Base-by-base conservation (phyloP, 2,329 filamentous ascomycete genomes). In the Xylariomycetidae sp. region DNA sequence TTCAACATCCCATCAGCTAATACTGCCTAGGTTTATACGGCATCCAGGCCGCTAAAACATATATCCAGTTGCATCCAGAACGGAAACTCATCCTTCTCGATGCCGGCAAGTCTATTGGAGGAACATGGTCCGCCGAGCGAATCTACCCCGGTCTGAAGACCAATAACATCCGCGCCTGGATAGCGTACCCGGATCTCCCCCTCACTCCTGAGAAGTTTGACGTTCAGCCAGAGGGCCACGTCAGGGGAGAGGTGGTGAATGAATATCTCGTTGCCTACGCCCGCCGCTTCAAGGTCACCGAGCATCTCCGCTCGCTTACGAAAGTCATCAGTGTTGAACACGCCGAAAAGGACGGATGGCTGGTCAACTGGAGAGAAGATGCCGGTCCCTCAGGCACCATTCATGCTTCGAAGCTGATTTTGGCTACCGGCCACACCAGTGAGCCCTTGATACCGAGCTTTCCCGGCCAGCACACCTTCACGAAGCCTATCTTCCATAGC, bases 371-470 rank as follows among this genome's bases (percentile, higher is more conserved):
- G 38, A 30, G 11, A 34, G 16, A 37, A 8, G 1, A 30, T 38
- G 15, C 19, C 36, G 3, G 33, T 31, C 3, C 30, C 22, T 17
- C 25, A 32, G 19, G 18, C 30, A 2, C 22, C 22, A 23, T 14
- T 7, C 7, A 5, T 12, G 27, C 27, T 6, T 8, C 27, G 6
- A 80, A 76, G 48, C 55, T 83, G 31, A 67, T 82, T 23, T 51
- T 82, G 3, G 74, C 77, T 3, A 76, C 73, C 4, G 79, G 79
- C 2, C 55, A 77, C 18, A 74, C 73, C 0, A 78, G 71, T 5
- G 57, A 68, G 29, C 69, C 78, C 0, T 66, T 67, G 31, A 58
- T 79, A 16, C 75, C 77, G 0, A 38, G 45, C 0, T 66, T 76
- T 31, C 45, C 57, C 2, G 71, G 69, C 3, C 57, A 61, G 6